phyloP scores from a whole-genome alignment of 2,329 filamentous ascomycete species.

The Calonectria pseudoreteaudii region DNA sequence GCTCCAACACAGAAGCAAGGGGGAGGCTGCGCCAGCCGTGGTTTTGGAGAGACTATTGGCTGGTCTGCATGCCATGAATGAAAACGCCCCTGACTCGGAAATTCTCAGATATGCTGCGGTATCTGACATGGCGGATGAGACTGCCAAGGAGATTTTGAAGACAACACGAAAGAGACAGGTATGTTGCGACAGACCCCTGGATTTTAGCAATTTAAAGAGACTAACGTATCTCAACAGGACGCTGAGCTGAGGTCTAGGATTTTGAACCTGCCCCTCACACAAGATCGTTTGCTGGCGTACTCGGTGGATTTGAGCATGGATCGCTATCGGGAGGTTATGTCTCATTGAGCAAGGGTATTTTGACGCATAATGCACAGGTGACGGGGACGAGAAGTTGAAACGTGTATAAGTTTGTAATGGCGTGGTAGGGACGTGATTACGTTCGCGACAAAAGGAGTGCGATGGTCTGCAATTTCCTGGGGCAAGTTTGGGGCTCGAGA shows the following conservation, averaged over 20 bases:
- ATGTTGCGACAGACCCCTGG: constrained; percentile 41
- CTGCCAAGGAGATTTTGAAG: constrained; percentile 74
- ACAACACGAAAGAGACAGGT: constrained; percentile 68
- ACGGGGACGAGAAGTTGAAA: neutral
- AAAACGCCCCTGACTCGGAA: constrained; percentile 55
- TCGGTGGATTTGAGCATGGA: constrained; percentile 76
- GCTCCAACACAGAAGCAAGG: constrained; percentile 56
- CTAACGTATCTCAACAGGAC: constrained; percentile 44
- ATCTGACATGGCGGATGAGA: constrained; percentile 82
- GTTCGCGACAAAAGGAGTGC: constrained; percentile 13
- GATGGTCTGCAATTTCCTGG: constrained; percentile 13
- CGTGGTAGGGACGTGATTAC: constrained; percentile 27
- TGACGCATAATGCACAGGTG: constrained; percentile 12
- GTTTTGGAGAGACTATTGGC: constrained; percentile 68
- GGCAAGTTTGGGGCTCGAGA: constrained; percentile 9
- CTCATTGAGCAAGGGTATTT: constrained; percentile 44
- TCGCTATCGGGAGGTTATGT: constrained; percentile 76
- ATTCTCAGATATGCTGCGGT: constrained; percentile 75
- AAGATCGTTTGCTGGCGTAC: constrained; percentile 78
- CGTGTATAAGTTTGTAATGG: constrained; percentile 30
- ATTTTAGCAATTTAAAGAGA: neutral
- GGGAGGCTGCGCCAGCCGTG: constrained; percentile 54
- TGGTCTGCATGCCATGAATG: constrained; percentile 67
- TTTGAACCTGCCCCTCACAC: constrained; percentile 74
- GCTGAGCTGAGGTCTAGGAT: constrained; percentile 57